A percentile compares a stretch with the other conserved stretches of the same genome.
These are phyloP conservation scores for Teratosphaeria gauchensis DNA, from an alignment of 2,329 filamentous ascomycete genomes.

Conservation along the genomic window DNA sequence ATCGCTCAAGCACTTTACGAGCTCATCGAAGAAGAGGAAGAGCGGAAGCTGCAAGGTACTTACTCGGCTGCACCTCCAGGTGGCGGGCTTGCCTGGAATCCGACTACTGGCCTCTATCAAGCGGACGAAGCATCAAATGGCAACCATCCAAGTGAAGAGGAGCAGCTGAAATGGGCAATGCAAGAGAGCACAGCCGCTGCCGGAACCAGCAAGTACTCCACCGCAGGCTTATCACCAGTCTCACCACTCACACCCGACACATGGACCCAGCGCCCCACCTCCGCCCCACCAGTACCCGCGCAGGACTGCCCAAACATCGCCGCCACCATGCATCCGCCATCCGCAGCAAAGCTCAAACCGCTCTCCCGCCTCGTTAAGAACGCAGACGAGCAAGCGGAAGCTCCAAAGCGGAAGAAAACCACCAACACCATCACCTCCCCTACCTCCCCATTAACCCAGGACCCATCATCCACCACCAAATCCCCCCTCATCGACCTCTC, in stretches of 20 bases:
- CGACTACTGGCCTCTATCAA: slow-evolving; percentile 27
- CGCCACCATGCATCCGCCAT: too few species aligned
- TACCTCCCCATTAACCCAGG: slow-evolving; percentile 2
- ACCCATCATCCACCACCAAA: slow-evolving; percentile 8
- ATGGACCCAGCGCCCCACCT: not conserved
- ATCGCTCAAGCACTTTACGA: slow-evolving; percentile 82
- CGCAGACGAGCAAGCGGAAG: not conserved
- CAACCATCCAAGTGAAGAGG: slow-evolving; percentile 22
- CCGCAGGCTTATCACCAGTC: slow-evolving; percentile 6
- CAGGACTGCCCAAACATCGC: not conserved
- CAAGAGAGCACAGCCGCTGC: slow-evolving; percentile 18
- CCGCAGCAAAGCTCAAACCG: not conserved
- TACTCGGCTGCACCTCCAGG: slow-evolving; percentile 45
- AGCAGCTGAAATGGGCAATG: slow-evolving; percentile 29
- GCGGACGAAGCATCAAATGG: slow-evolving; percentile 1
- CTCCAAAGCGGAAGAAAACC: not conserved
- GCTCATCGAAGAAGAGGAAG: slow-evolving; percentile 69
- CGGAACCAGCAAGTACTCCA: not conserved
- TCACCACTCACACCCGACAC: slow-evolving; percentile 5
- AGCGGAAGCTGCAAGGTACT: slow-evolving; percentile 40
- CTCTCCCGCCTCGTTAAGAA: not conserved
- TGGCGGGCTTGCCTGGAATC: slow-evolving; percentile 28
- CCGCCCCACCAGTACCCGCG: not conserved
- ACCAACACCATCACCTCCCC: not conserved
- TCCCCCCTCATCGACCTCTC: slow-evolving; percentile 20